Base-by-base conservation (phyloP, 2,329 filamentous ascomycete species). In the Verticillium alfalfae region DNA sequence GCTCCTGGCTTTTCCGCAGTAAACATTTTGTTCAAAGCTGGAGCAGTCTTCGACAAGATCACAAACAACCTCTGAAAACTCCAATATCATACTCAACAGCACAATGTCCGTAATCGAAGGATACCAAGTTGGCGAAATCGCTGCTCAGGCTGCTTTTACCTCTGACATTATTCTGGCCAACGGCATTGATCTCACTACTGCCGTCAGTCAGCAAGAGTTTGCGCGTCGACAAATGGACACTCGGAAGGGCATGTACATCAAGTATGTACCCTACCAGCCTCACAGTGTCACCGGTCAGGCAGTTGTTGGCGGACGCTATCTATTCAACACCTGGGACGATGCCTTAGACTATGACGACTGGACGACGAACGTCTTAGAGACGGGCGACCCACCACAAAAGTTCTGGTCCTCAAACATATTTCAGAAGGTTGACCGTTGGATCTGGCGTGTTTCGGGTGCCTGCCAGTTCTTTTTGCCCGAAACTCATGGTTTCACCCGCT, bases 271-370 rank as follows among this genome's bases (percentile, higher is more conserved):
- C 6, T 64, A 62, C 56, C 56, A 56, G 31, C 63, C 62, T 56
- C 60, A 64, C 34, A 58, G 49, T 16, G 37, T 65, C 34, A 65
- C 60, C 9, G 62, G 58, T 49, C 63, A 64, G 52, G 55, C 62
- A 15, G 54, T 65, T 37, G 60, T 62, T 12, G 64, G 64, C 26
- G 64, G 64, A 5, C 41, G 58, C 2, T 65, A 65, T 54, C 37
- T 64, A 8, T 65, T 65, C 45, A 62, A 65, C 49, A 65, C 62
- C 37, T 62, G 55, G 39, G 62, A 65, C 52, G 38, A 65, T 54
- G 64, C 62, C 4, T 54, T 62, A 22, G 62, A 62, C 16, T 65
- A 65, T 34, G 60, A 18, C 12, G 60, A 59, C 22, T 65, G 64
- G 62, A 38, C 56, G 26, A 58, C 26, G 41, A 60, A 65, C 31